Percentiles rank a stretch among this genome's conserved stretches.
Evolutionary conservation across 768 basidiomycete genomes (phyloP).

Genomic region (Filobasidium floriforme): DNA sequence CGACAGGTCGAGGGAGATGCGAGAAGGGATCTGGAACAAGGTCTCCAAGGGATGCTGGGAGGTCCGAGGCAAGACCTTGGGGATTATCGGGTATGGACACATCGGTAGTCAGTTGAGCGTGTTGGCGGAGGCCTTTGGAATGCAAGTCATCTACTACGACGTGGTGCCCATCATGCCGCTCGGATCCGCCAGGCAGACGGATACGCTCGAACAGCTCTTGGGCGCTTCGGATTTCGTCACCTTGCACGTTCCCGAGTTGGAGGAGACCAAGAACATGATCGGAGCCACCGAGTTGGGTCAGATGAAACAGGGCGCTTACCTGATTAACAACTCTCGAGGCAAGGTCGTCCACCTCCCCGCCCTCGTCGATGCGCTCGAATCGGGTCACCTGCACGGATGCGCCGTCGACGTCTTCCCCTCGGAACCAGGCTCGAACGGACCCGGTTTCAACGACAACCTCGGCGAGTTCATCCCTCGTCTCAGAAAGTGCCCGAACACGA

Average conservation of each 20-base stretch:
- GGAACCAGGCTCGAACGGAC: constrained; percentile 86
- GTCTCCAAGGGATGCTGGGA: constrained; percentile 98
- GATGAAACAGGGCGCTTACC: constrained; percentile 92
- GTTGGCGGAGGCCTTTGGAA: constrained; percentile 89
- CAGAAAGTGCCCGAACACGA: constrained; percentile 73
- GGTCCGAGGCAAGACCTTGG: constrained; percentile 91
- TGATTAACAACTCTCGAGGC: constrained; percentile 97
- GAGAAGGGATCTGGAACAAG: constrained; percentile 92
- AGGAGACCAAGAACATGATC: constrained; percentile 94
- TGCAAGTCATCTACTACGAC: constrained; percentile 92
- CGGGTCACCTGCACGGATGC: constrained; percentile 81
- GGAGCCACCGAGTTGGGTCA: constrained; percentile 62
- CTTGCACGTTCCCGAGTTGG: constrained; percentile 90
- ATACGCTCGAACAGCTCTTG: constrained; percentile 66
- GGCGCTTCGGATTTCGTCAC: constrained; percentile 82
- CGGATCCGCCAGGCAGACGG: constrained; percentile 84
- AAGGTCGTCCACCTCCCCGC: constrained; percentile 91
- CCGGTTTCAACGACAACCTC: constrained; percentile 74
- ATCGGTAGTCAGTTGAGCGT: constrained; percentile 96
- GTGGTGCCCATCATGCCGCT: constrained; percentile 95
- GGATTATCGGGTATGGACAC: constrained; percentile 97
- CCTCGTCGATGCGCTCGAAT: constrained; percentile 67
- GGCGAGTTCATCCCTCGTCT: constrained; percentile 76
- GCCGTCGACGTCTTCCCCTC: constrained; percentile 90
- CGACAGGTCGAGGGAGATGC: constrained; percentile 80